phyloP scores from a whole-genome alignment of 768 basidiomycete genomes.

The Tulasnella sp. region DNA sequence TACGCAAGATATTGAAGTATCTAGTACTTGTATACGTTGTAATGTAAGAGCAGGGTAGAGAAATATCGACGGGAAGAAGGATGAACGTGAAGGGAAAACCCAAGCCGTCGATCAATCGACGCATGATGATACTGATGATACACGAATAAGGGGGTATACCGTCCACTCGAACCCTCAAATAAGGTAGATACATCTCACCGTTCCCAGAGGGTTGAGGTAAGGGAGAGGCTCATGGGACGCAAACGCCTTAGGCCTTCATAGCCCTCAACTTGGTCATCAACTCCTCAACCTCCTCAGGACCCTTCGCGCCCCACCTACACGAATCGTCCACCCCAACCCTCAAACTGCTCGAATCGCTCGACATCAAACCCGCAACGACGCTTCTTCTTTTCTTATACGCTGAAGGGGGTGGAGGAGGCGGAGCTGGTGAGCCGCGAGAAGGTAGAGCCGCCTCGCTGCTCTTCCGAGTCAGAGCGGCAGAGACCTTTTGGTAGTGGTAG shows the following conservation, averaged over 20 bases:
- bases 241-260: neutral
- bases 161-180: neutral
- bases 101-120: neutral
- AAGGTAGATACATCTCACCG: neutral
- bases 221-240: no score
- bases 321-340: neutral
- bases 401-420: neutral
- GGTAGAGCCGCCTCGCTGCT: neutral
- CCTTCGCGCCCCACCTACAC: constrained; percentile 1
- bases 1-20: neutral
- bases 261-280: neutral
- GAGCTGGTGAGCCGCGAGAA: neutral
- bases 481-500: neutral
- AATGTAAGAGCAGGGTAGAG: neutral
- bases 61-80: neutral
- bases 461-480: neutral
- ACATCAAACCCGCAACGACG: neutral
- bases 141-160: neutral
- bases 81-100: neutral
- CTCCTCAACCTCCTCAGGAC: neutral
- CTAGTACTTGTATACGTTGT: neutral
- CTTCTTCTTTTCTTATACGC: neutral
- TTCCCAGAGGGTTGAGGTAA: neutral
- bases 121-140: neutral
- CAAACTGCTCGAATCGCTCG: neutral